Evolutionary conservation across 345 rosid genomes (phyloP).

Genomic region (Fremontodendron californicum): DNA sequence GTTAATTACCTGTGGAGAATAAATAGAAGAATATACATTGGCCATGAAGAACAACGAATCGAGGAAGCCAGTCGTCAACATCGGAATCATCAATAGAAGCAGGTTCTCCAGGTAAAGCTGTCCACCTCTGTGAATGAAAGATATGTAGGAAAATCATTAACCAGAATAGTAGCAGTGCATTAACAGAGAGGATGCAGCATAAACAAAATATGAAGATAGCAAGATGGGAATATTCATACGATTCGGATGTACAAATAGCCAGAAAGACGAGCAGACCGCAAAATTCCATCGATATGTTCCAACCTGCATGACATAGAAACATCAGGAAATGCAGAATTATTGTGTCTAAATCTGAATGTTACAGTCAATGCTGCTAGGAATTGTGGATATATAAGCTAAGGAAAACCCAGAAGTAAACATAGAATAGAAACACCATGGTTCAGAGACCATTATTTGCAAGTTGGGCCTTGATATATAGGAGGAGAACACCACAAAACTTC

Average conservation of each 20-base stretch:
- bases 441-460: neutral
- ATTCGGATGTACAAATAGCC: conserved; percentile 83
- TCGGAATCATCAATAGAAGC: conserved; percentile 83
- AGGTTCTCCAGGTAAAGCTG: conserved; percentile 89
- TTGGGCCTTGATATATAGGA: neutral
- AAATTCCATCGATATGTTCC: conserved; percentile 86
- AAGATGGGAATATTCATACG: conserved; percentile 35
- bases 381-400: neutral
- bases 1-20: conserved; percentile 57
- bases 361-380: neutral
- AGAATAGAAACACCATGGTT: neutral
- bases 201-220: conserved; percentile 11
- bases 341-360: neutral
- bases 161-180: neutral
- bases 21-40: conserved; percentile 77
- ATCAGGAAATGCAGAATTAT: neutral
- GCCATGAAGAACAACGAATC: conserved; percentile 91
- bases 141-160: neutral
- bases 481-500: neutral
- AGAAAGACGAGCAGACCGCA: conserved; percentile 79
- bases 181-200: conserved; percentile 8
- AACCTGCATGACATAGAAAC: conserved; percentile 40
- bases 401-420: neutral
- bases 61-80: conserved; percentile 98
- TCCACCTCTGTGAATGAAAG: conserved; percentile 62